Evolutionary conservation across 805 yeast species (phyloP), one percentile per base, ranked within the genome.

Genomic region (Kluyveromyces wickerhamii): DNA sequence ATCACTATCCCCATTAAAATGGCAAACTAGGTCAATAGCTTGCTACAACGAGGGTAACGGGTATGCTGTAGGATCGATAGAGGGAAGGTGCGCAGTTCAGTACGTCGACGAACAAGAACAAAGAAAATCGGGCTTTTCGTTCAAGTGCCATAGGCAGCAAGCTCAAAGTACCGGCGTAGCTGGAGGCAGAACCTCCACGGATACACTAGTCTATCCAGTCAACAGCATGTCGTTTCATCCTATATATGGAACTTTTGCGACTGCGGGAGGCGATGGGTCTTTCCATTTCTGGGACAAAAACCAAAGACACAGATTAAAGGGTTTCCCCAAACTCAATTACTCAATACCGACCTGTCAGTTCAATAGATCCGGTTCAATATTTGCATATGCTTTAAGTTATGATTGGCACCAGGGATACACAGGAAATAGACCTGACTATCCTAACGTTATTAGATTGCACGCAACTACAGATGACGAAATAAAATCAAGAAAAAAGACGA

Each of bases 231-330:
- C 74, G 6, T 85, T 88, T 67, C 96, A 92, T 54, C 97, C 97
- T 4, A 65, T 73, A 10, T 78, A 79, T 59, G 96, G 96, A 27
- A 87, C 97, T 1, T 81, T 92, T 59, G 78, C 79, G 32, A 92
- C 98, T 4, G 92, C 94, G 1, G 97, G 98, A 9, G 72, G 92
- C 16, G 98, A 92, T 60, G 98, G 98, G 15, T 70, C 88, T 10
- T 80, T 88, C 65, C 79, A 87, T 49, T 81, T 85, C 65, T 92
- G 98, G 98, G 97, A 92, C 59, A 86, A 85, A 59, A 95, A 86
- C 49, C 81, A 92, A 35, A 77, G 80, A 54, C 94, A 83, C 54
- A 72, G 97, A 48, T 71, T 92, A 45, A 83, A 80, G 60, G 83
- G 80, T 21, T 82, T 75, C 65, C 86, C 94, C 4, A 61, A 73